phyloP scores from a whole-genome alignment of 805 yeast genomes.

The Kuraishia capsulata region DNA sequence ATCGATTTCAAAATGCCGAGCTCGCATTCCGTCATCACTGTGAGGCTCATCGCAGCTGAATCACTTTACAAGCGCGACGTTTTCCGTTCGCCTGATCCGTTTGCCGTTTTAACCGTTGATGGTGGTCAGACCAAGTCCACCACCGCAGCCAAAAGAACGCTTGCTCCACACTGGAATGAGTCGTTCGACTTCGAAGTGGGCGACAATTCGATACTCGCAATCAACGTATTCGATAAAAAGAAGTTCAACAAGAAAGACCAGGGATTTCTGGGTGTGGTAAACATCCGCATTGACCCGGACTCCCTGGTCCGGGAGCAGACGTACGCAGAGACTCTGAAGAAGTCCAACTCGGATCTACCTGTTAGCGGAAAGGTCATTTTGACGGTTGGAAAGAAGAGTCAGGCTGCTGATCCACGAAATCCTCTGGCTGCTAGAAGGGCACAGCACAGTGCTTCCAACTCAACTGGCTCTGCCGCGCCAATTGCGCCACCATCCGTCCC shows the following conservation, averaged over 20 bases:
- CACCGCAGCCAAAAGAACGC: conserved; percentile 83
- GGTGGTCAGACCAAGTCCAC: conserved; percentile 96
- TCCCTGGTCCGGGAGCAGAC: conserved; percentile 59
- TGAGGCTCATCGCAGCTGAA: conserved; percentile 90
- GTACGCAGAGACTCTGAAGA: conserved; percentile 83
- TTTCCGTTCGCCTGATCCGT: conserved; percentile 94
- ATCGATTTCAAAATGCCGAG: no score
- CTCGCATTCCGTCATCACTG: no score
- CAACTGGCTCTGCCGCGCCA: conserved; percentile 14
- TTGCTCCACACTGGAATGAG: conserved; percentile 98
- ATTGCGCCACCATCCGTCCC: conserved; percentile 10
- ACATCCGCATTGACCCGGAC: conserved; percentile 67
- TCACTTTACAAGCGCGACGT: conserved; percentile 92
- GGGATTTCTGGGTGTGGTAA: conserved; percentile 95
- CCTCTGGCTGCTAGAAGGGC: conserved; percentile 8
- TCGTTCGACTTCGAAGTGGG: conserved; percentile 67
- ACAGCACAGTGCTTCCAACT: conserved; percentile 9
- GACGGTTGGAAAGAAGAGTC: conserved; percentile 45
- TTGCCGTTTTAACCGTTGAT: conserved; percentile 95
- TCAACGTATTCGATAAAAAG: conserved; percentile 94
- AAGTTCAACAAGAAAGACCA: conserved; percentile 98
- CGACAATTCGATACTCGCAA: conserved; percentile 77
- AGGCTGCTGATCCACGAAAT: conserved; percentile 17
- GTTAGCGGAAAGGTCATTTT: conserved; percentile 91
- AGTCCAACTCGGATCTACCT: conserved; percentile 82